Percentiles rank a stretch among this genome's conserved stretches.
phyloP scores from a whole-genome alignment of 345 rosid species.

The Turritis glabra region DNA sequence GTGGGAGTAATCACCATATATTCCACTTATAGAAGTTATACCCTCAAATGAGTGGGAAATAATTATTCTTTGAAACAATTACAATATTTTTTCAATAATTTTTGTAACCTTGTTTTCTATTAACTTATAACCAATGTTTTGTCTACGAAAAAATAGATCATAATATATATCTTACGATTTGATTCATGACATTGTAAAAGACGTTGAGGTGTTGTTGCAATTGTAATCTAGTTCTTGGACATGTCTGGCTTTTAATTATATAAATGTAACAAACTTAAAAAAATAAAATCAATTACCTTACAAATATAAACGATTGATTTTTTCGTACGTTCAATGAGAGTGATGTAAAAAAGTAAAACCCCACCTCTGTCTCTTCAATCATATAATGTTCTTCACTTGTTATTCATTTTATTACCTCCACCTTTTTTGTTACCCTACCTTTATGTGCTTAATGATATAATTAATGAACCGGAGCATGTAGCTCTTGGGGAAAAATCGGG shows the following conservation, averaged over 20 bases:
- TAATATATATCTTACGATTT: not conserved
- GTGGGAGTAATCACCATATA: not conserved
- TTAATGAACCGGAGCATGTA: not conserved
- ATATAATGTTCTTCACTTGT: slow-evolving; percentile 25
- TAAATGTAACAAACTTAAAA: not conserved
- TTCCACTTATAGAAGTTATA: not conserved
- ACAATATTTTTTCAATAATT: not conserved
- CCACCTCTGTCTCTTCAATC: slow-evolving; percentile 34
- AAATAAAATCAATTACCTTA: not conserved
- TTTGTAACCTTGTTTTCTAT: not conserved
- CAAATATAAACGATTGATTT: slow-evolving; percentile 12
- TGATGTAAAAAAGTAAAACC: slow-evolving; percentile 23
- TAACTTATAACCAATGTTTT: not conserved
- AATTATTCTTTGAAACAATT: slow-evolving; percentile 19
- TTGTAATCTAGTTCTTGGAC: slow-evolving; percentile 22
- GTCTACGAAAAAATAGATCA: not conserved
- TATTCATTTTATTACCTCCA: not conserved
- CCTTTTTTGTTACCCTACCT: not conserved
- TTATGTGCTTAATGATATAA: not conserved
- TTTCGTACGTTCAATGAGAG: slow-evolving; percentile 14
- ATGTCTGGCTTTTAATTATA: not conserved
- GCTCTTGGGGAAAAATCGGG: not conserved
- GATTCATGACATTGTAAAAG: slow-evolving; percentile 24
- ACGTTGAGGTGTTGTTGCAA: slow-evolving; percentile 16
- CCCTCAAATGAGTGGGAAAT: slow-evolving; percentile 53